Conservation (phyloP, 495 filamentous ascomycete genomes). For the Podospora bellae-mahoneyi region DNA sequence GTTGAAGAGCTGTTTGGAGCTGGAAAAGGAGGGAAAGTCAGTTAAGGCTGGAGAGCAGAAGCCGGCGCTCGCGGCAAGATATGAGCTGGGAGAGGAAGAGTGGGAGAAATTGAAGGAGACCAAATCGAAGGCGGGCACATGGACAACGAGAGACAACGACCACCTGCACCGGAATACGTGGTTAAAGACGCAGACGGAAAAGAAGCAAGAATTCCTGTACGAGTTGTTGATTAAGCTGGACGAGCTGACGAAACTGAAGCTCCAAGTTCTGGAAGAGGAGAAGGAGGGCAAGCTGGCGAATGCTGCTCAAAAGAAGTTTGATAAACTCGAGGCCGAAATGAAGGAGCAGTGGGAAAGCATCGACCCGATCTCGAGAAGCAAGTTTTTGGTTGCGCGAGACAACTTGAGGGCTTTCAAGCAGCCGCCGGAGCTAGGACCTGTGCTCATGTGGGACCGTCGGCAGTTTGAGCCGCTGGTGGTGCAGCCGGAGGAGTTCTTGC, state of each 20-base stretch:
- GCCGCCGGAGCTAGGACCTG: slow-evolving; percentile 33
- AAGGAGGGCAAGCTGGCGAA: neutral
- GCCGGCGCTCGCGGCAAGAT: neutral
- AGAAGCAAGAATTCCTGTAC: neutral
- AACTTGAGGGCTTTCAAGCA: slow-evolving; percentile 44
- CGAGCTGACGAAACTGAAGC: neutral
- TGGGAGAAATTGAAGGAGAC: neutral
- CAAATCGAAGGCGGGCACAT: neutral
- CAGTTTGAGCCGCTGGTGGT: slow-evolving; percentile 48
- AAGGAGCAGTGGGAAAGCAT: slow-evolving; percentile 23
- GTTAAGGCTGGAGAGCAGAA: slow-evolving; percentile 12
- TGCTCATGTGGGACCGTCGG: slow-evolving; percentile 63
- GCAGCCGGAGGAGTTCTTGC: slow-evolving; percentile 55
- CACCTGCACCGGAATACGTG: neutral
- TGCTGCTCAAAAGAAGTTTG: neutral
- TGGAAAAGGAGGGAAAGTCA: neutral
- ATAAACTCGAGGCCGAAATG: slow-evolving; percentile 5
- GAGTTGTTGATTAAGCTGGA: slow-evolving; percentile 12
- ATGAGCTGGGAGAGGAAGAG: neutral
- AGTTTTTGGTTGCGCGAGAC: slow-evolving; percentile 41
- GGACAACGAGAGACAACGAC: neutral
- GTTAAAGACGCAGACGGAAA: neutral
- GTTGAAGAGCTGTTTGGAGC: slow-evolving; percentile 27
- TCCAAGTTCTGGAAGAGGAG: neutral
- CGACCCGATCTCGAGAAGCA: slow-evolving; percentile 16